Percentiles rank a stretch among this genome's conserved stretches.
phyloP scores from a whole-genome alignment of 345 rosid species.

The Hypericum androsaemum region DNA sequence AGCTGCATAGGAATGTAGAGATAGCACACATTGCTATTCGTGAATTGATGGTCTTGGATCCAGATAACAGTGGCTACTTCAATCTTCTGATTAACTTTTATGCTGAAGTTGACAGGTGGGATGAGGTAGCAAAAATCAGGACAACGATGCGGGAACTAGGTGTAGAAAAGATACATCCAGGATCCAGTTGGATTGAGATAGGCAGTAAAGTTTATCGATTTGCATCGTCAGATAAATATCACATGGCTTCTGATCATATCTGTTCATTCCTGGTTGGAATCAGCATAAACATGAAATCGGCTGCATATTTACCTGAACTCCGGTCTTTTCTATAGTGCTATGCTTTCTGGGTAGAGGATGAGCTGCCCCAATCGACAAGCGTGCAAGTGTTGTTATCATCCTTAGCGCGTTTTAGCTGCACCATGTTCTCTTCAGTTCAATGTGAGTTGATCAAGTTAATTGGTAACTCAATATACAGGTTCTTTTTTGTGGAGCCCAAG shows the following conservation, averaged over 20 bases:
- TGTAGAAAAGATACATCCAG: slow-evolving; percentile 48
- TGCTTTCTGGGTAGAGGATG: too few species aligned
- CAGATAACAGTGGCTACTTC: slow-evolving; percentile 47
- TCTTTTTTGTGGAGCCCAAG: too few species aligned
- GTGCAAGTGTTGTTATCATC: too few species aligned
- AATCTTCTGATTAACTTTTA: slow-evolving; percentile 50
- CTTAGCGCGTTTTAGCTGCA: too few species aligned
- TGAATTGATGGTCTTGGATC: slow-evolving; percentile 52
- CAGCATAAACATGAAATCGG: slow-evolving; percentile 40
- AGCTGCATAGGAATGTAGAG: slow-evolving; percentile 49
- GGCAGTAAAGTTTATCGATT: slow-evolving; percentile 38
- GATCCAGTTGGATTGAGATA: slow-evolving; percentile 62
- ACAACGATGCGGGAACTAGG: slow-evolving; percentile 46
- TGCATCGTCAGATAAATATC: slow-evolving; percentile 56
- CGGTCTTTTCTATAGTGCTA: not conserved
- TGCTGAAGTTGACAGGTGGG: slow-evolving; percentile 60
- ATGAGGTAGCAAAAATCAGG: slow-evolving; percentile 48
- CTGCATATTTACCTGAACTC: not conserved
- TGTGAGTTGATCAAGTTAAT: too few species aligned
- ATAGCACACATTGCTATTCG: slow-evolving; percentile 45
- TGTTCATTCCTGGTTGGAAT: slow-evolving; percentile 38
- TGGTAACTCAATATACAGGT: too few species aligned
- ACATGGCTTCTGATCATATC: slow-evolving; percentile 35
- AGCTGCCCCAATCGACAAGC: too few species aligned
- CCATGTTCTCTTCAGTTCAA: too few species aligned